phyloP scores from a whole-genome alignment of 352 stramenopile genomes.

The Phytophthora vignae region DNA sequence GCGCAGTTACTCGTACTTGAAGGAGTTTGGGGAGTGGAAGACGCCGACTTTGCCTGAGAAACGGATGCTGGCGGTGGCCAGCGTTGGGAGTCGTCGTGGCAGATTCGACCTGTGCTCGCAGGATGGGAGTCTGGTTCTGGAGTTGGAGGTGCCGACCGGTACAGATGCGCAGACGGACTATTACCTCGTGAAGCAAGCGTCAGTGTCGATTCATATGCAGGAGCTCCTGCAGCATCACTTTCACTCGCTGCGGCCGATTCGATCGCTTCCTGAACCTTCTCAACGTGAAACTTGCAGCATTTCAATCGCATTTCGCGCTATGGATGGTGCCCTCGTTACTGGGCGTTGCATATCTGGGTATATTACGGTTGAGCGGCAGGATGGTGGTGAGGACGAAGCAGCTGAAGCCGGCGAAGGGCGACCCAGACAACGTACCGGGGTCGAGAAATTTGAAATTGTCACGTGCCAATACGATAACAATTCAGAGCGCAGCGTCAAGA shows the following conservation, averaged over 20 bases:
- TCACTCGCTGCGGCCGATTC: conserved; percentile 38
- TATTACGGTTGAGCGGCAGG: conserved; percentile 31
- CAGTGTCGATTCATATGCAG: conserved; percentile 51
- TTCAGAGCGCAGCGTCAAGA: conserved; percentile 4
- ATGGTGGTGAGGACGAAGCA: conserved; percentile 2
- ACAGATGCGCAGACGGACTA: conserved; percentile 68
- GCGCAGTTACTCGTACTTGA: conserved; percentile 59
- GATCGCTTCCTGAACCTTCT: conserved; percentile 18
- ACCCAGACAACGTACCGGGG: conserved; percentile 16
- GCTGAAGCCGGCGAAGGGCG: background rate
- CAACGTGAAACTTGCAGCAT: conserved; percentile 35
- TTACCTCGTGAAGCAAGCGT: conserved; percentile 62
- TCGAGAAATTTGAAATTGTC: conserved; percentile 42
- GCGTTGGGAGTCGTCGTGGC: conserved; percentile 32
- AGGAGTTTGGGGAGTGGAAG: conserved; percentile 69
- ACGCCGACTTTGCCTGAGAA: conserved; percentile 48
- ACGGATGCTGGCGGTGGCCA: conserved; percentile 30
- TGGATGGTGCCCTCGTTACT: conserved; percentile 20
- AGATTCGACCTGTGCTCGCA: conserved; percentile 60
- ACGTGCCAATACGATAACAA: conserved; percentile 15
- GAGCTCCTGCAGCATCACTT: conserved; percentile 62
- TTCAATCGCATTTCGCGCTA: conserved; percentile 41
- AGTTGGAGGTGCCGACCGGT: conserved; percentile 58
- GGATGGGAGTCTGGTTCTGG: conserved; percentile 58
- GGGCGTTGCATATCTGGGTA: conserved; percentile 13